Evolutionary conservation across 306 rosid genomes (phyloP).

Genomic region (Gastrolobium villosum): DNA sequence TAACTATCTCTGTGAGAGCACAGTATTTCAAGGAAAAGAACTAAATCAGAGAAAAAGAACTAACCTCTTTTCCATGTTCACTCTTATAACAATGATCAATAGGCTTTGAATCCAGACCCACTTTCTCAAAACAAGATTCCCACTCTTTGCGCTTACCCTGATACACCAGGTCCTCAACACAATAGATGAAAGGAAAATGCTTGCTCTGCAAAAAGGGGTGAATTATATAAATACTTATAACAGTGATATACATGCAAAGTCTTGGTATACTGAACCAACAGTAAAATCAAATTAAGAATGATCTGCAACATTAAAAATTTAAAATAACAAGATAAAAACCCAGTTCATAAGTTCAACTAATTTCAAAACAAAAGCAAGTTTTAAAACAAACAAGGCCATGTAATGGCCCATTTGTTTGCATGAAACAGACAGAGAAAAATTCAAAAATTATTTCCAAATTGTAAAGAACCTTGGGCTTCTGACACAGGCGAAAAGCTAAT

Average conservation of each 20-base stretch:
- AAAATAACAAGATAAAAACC: neutral
- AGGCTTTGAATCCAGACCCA: conserved; percentile 71
- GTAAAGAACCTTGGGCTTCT: too few species aligned
- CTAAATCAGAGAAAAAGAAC: conserved; percentile 40
- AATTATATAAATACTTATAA: conserved; percentile 17
- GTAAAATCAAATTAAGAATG: conserved; percentile 25
- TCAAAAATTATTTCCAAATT: too few species aligned
- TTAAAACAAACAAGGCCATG: neutral
- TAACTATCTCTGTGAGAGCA: neutral
- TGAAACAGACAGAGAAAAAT: too few species aligned
- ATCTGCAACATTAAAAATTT: neutral
- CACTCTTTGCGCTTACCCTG: conserved; percentile 57
- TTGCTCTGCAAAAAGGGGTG: conserved; percentile 58
- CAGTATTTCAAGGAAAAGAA: neutral
- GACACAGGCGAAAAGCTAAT: too few species aligned
- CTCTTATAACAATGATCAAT: conserved; percentile 67
- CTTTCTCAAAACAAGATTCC: conserved; percentile 76
- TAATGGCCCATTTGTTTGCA: conserved; percentile 11
- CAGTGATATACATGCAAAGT: conserved; percentile 25
- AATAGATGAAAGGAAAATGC: conserved; percentile 83
- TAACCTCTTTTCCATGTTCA: conserved; percentile 79
- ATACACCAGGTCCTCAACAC: conserved; percentile 66
- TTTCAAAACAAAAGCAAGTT: too few species aligned
- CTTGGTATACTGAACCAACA: neutral
- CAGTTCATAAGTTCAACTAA: too few species aligned